A percentile compares a stretch with the other conserved stretches of the same genome.
Evolutionary conservation across 2,329 filamentous ascomycete genomes (phyloP).

Genomic region (Diaporthe eres): DNA sequence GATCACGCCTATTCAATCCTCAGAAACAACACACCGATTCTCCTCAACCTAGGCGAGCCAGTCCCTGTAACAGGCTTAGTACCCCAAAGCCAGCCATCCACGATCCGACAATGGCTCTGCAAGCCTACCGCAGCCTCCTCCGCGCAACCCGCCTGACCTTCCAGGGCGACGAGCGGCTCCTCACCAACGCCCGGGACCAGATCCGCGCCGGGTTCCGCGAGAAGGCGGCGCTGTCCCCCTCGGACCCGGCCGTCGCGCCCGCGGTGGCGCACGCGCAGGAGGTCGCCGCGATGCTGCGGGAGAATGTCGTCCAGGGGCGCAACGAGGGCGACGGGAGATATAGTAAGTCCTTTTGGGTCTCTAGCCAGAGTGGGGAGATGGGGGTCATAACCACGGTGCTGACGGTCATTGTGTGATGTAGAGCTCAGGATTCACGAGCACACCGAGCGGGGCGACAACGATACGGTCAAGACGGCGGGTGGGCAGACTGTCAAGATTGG

Average conservation of each 20-base stretch:
- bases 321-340: conserved; percentile 67
- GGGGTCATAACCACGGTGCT: not conserved
- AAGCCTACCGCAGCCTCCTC: conserved; percentile 85
- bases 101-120: conserved; percentile 70
- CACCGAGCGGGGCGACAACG: conserved; percentile 94
- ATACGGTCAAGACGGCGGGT: conserved; percentile 79
- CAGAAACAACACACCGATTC: not conserved
- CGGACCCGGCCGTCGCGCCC: conserved; percentile 71
- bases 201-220: conserved; percentile 82
- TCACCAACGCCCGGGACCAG: conserved; percentile 78
- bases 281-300: conserved; percentile 81
- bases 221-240: conserved; percentile 71
- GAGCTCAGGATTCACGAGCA: conserved; percentile 90
- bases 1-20: not conserved
- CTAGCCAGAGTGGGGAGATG: not conserved
- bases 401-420: conserved; percentile 52
- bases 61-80: too few relatives aligned
- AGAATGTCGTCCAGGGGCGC: conserved; percentile 91
- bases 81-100: not conserved
- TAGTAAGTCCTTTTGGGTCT: conserved; percentile 63
- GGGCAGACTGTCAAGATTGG: conserved; percentile 53
- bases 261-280: conserved; percentile 86
- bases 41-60: not conserved
- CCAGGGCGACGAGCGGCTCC: conserved; percentile 77
- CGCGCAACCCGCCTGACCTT: conserved; percentile 89